Conservation (phyloP, 352 stramenopile genomes). For the Phytophthora uliginosa region DNA sequence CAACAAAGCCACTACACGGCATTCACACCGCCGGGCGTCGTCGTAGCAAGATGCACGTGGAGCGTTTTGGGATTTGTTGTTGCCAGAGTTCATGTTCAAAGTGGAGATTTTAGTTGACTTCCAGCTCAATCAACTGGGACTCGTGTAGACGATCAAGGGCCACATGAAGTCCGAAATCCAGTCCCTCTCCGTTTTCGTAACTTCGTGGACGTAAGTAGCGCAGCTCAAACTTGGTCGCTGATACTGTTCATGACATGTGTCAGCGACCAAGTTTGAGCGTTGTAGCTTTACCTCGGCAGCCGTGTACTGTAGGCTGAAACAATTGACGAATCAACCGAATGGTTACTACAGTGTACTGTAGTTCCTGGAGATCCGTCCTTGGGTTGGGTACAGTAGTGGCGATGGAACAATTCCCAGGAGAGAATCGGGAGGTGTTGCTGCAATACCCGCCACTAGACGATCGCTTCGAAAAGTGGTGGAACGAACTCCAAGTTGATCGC, state of each 20-base stretch:
- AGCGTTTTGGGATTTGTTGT: background rate
- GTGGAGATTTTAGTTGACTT: background rate
- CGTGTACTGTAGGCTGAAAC: background rate
- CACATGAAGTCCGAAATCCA: background rate
- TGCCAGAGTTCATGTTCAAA: background rate
- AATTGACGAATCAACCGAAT: background rate
- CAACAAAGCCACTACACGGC: conserved; percentile 3
- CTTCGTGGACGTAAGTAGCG: conserved; percentile 3
- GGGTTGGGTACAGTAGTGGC: background rate
- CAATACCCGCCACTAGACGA: background rate
- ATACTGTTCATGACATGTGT: background rate
- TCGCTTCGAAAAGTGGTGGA: conserved; percentile 17
- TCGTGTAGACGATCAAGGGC: conserved; percentile 3
- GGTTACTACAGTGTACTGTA: background rate
- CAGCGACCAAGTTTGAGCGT: too few species aligned
- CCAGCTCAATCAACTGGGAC: background rate
- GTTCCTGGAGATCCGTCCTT: background rate
- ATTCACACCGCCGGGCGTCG: conserved; percentile 3
- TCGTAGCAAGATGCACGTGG: background rate
- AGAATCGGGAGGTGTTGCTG: background rate
- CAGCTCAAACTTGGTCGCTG: background rate
- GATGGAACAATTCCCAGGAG: conserved; percentile 2
- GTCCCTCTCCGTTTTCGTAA: conserved; percentile 1
- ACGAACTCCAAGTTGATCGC: conserved; percentile 1
- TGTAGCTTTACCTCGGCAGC: background rate